Evolutionary conservation across 164 flowering plant species (phyloP).

Genomic region (Cinnamomum chago): DNA sequence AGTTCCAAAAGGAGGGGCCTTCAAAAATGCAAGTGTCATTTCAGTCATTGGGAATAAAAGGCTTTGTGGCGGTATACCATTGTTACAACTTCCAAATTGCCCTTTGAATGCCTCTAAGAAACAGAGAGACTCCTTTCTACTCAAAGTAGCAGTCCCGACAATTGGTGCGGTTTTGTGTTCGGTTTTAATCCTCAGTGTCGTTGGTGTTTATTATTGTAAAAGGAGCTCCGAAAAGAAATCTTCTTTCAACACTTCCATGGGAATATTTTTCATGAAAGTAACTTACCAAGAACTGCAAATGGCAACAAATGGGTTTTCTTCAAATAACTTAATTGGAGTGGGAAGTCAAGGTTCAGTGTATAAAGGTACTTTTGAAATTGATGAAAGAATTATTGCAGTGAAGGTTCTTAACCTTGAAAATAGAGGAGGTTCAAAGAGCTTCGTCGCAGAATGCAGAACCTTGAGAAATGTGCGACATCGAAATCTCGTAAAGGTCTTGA

Average conservation of each 20-base stretch:
- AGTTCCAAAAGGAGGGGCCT: constrained; percentile 4
- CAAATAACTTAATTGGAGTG: constrained; percentile 23
- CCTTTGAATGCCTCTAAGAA: neutral
- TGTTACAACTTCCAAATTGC: neutral
- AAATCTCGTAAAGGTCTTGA: constrained; percentile 30
- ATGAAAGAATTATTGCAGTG: constrained; percentile 21
- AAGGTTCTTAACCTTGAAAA: constrained; percentile 30
- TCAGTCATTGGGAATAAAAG: neutral
- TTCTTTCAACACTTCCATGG: neutral
- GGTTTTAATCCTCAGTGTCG: neutral
- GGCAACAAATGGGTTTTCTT: constrained; percentile 27
- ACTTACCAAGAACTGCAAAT: constrained; percentile 17
- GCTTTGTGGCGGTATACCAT: constrained; percentile 3
- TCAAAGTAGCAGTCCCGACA: neutral
- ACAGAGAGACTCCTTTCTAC: too few species aligned
- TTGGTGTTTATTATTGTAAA: neutral
- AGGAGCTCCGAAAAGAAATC: constrained; percentile 1
- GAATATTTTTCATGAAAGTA: neutral
- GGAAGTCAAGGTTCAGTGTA: constrained; percentile 40
- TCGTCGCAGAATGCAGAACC: constrained; percentile 28
- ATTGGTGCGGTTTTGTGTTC: neutral
- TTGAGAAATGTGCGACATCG: constrained; percentile 27
- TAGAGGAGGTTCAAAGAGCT: constrained; percentile 25
- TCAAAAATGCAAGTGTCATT: neutral
- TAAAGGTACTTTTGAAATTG: constrained; percentile 17